phyloP scores from a whole-genome alignment of 352 stramenopile genomes.

The Thalassiosira mediterranea region DNA sequence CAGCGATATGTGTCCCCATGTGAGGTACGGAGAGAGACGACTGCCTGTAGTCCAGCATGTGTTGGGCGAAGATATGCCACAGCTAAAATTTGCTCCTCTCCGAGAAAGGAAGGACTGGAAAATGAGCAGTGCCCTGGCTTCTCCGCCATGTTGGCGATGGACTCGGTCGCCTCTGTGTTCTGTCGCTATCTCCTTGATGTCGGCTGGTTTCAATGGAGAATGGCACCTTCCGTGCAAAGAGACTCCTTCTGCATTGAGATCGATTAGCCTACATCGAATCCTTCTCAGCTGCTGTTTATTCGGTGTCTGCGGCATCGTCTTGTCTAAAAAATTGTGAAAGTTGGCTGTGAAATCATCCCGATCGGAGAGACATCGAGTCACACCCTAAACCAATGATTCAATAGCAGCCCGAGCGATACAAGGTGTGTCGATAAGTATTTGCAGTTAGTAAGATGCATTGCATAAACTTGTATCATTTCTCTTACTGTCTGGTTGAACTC shows the following conservation, averaged over 20 bases:
- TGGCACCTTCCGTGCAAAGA: constrained; percentile 36
- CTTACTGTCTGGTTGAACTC: constrained; percentile 71
- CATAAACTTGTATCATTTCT: too few species aligned
- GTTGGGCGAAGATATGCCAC: constrained; percentile 71
- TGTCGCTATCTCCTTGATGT: constrained; percentile 50
- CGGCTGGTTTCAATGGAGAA: constrained; percentile 28
- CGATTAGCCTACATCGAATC: constrained; percentile 25
- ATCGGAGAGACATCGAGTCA: constrained; percentile 59
- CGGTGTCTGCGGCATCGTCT: constrained; percentile 45
- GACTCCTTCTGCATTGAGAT: constrained; percentile 21
- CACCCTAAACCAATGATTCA: too few species aligned
- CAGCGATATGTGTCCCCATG: constrained; percentile 68
- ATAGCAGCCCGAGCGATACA: too few species aligned
- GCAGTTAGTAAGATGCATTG: too few species aligned
- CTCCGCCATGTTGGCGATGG: constrained; percentile 59
- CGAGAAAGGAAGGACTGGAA: constrained; percentile 63
- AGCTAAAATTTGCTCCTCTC: constrained; percentile 56
- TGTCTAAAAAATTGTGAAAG: constrained; percentile 58
- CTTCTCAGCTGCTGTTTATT: constrained; percentile 14
- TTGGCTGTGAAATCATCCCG: constrained; percentile 65
- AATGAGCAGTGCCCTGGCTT: constrained; percentile 52
- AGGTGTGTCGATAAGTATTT: too few species aligned
- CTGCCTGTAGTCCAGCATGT: constrained; percentile 67
- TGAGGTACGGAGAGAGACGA: constrained; percentile 66
- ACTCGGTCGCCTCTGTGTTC: constrained; percentile 55